Conservation (phyloP, 345 rosid genomes). For the Citrus cavaleriei region DNA sequence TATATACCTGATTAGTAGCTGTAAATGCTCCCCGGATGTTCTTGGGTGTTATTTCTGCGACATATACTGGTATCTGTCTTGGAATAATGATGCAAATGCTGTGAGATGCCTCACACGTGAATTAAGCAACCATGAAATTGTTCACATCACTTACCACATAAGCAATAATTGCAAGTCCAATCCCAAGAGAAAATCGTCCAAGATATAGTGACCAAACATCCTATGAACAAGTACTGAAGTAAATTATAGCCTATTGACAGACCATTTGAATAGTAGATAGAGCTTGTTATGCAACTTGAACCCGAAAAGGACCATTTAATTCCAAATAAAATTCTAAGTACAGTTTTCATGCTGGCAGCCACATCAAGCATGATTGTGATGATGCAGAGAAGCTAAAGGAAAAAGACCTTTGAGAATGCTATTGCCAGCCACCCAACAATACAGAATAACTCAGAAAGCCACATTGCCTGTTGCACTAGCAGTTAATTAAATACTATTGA, state of each 20-base stretch:
- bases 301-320: not conserved
- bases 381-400: not conserved
- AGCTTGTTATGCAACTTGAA: not conserved
- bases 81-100: not conserved
- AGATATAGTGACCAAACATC: conserved; percentile 31
- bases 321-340: not conserved
- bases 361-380: not conserved
- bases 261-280: too few relatives aligned
- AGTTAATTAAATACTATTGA: not conserved
- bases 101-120: not conserved
- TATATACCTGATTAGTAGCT: conserved; percentile 12
- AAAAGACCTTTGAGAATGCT: not conserved
- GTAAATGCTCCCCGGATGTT: conserved; percentile 8
- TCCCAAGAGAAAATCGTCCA: conserved; percentile 31
- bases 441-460: not conserved
- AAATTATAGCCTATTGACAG: not conserved
- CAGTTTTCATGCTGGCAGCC: not conserved
- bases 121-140: not conserved
- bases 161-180: conserved; percentile 30
- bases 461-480: not conserved
- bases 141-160: conserved; percentile 27
- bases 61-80: conserved; percentile 18
- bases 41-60: conserved; percentile 12
- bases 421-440: not conserved
- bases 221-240: conserved; percentile 9